These are phyloP conservation scores for Ustilago loliicola DNA, from an alignment of 1,284 basidiomycete genomes.

Conservation along the genomic window DNA sequence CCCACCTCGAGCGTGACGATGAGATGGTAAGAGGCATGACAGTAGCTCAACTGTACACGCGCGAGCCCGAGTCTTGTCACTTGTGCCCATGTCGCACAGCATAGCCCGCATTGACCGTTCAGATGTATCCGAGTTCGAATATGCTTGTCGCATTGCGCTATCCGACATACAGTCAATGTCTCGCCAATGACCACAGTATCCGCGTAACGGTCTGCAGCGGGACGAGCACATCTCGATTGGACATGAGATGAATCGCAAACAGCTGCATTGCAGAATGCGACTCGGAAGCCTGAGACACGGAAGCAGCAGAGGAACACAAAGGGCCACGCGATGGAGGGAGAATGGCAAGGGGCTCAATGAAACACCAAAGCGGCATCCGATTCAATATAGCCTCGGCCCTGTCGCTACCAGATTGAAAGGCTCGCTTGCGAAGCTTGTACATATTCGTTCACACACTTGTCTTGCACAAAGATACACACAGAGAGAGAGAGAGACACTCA, in stretches of 20 bases:
- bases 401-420: no score
- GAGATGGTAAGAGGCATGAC: not conserved
- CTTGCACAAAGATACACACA: no score
- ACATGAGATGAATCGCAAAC: not conserved
- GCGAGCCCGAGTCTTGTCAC: not conserved
- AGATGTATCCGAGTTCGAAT: not conserved
- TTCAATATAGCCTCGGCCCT: no score
- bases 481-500: no score
- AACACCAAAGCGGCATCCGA: not conserved
- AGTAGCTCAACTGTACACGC: not conserved
- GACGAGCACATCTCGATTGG: no score
- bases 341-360: not conserved
- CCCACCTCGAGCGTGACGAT: not conserved
- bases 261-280: not conserved
- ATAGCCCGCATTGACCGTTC: not conserved
- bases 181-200: not conserved
- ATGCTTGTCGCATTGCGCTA: not conserved
- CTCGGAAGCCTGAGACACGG: conserved; percentile 10
- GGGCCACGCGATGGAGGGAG: not conserved
- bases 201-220: not conserved
- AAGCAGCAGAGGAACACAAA: not conserved
- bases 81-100: not conserved
- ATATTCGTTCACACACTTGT: no score
- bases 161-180: not conserved
- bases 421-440: no score